Evolutionary conservation across 257 asterid genomes (phyloP).

Genomic region (Echites panduratus): DNA sequence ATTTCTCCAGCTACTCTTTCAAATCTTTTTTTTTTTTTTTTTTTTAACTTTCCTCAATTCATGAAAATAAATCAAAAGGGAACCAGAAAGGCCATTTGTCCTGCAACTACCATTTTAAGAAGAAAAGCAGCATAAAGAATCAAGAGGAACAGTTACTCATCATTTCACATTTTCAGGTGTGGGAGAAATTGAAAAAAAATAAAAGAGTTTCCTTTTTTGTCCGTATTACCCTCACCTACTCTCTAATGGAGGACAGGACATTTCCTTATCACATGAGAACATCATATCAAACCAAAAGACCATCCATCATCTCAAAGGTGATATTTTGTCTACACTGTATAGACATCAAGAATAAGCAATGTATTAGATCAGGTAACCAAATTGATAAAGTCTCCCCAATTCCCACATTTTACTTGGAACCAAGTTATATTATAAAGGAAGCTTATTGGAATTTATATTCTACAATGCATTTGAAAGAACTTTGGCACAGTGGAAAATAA

Average conservation of each 20-base stretch:
- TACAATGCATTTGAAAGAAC: neutral
- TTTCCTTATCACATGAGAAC: neutral
- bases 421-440: constrained; percentile 6
- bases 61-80: neutral
- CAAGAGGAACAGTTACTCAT: neutral
- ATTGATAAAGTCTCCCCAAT: neutral
- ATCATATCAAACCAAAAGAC: neutral
- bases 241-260: neutral
- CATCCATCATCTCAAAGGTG: neutral
- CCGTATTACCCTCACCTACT: neutral
- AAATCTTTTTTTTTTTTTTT: neutral
- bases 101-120: neutral
- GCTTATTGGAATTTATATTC: neutral
- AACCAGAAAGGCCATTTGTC: neutral
- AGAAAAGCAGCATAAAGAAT: neutral
- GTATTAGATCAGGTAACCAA: neutral
- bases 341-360: neutral
- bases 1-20: neutral
- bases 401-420: neutral
- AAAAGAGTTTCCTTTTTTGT: neutral
- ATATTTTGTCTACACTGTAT: neutral
- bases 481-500: neutral
- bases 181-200: neutral
- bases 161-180: neutral
- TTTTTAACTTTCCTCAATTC: neutral